phyloP scores from a whole-genome alignment of 208 protist species.

The Acanthamoeba lenticulata region DNA sequence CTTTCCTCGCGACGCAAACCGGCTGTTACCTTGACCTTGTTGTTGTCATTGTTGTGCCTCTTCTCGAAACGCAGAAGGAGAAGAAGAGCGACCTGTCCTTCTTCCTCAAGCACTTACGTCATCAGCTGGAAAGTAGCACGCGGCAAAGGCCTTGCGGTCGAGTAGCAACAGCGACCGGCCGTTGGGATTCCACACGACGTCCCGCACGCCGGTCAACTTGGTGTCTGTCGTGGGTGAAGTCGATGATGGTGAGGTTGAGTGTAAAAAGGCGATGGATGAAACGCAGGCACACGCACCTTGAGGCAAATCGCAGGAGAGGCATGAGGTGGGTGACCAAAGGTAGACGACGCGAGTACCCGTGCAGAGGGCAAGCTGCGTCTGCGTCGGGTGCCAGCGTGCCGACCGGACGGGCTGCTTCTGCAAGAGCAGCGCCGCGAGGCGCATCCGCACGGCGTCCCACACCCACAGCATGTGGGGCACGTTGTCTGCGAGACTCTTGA shows the following conservation, averaged over 20 bases:
- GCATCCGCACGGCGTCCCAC: constrained; percentile 40
- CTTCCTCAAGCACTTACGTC: too few species aligned
- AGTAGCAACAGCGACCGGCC: constrained; percentile 13
- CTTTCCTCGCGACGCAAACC: constrained; percentile 98
- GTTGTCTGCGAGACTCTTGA: neutral
- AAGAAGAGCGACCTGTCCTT: too few species aligned
- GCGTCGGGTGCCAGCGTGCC: constrained; percentile 24
- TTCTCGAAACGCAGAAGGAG: too few species aligned
- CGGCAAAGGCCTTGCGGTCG: constrained; percentile 27
- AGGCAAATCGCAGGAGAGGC: constrained; percentile 26
- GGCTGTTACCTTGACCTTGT: constrained; percentile 96
- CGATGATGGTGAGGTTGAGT: neutral
- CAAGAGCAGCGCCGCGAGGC: constrained; percentile 1
- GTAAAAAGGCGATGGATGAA: neutral
- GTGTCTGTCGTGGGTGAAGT: neutral
- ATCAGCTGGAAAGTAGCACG: neutral
- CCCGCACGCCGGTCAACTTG: neutral
- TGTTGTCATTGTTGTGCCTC: too few species aligned
- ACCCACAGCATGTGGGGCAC: constrained; percentile 37
- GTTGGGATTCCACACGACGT: constrained; percentile 31
- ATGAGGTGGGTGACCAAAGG: constrained; percentile 3
- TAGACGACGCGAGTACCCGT: neutral
- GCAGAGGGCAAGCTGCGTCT: constrained; percentile 2
- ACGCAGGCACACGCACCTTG: neutral
- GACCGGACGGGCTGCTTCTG: neutral